Percentiles rank a stretch among this genome's conserved stretches.
These are phyloP conservation scores for Pichia insulana DNA, from an alignment of 805 yeast species.

Conservation along the genomic window DNA sequence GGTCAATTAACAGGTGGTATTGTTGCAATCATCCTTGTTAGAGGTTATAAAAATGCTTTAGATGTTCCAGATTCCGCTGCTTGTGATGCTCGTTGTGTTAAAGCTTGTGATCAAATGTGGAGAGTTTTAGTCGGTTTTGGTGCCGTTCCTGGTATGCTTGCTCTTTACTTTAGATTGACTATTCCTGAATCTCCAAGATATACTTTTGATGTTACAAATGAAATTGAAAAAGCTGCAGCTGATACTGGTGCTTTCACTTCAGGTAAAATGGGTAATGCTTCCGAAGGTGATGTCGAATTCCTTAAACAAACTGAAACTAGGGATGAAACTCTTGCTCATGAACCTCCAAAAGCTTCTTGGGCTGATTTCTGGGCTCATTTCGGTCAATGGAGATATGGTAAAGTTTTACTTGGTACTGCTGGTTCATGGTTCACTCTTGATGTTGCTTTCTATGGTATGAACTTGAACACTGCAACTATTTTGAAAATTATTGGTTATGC, in stretches of 20 bases:
- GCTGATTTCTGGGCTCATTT: slow-evolving; percentile 67
- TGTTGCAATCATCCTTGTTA: slow-evolving; percentile 67
- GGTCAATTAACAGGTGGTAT: slow-evolving; percentile 88
- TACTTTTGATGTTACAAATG: slow-evolving; percentile 64
- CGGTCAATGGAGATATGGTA: slow-evolving; percentile 79
- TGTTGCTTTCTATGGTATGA: slow-evolving; percentile 85
- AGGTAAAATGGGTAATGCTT: slow-evolving; percentile 46
- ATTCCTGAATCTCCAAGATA: slow-evolving; percentile 94
- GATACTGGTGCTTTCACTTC: slow-evolving; percentile 43
- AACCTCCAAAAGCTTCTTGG: slow-evolving; percentile 79
- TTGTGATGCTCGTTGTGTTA: slow-evolving; percentile 60
- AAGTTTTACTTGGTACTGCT: slow-evolving; percentile 80
- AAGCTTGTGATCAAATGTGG: slow-evolving; percentile 92
- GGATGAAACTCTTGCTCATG: slow-evolving; percentile 20
- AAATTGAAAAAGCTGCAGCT: slow-evolving; percentile 48
- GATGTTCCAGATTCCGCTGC: slow-evolving; percentile 44
- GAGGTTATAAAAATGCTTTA: slow-evolving; percentile 63
- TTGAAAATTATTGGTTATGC: slow-evolving; percentile 82
- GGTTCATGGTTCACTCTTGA: slow-evolving; percentile 88
- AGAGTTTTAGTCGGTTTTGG: slow-evolving; percentile 86
- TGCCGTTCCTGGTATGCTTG: slow-evolving; percentile 78
- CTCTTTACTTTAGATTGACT: slow-evolving; percentile 85
- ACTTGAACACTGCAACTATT: slow-evolving; percentile 73
- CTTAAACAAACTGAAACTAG: slow-evolving; percentile 41
- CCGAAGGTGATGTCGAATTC: slow-evolving; percentile 33